Conservation (phyloP, 179 eudicot species). For the Gypsophila paniculata region DNA sequence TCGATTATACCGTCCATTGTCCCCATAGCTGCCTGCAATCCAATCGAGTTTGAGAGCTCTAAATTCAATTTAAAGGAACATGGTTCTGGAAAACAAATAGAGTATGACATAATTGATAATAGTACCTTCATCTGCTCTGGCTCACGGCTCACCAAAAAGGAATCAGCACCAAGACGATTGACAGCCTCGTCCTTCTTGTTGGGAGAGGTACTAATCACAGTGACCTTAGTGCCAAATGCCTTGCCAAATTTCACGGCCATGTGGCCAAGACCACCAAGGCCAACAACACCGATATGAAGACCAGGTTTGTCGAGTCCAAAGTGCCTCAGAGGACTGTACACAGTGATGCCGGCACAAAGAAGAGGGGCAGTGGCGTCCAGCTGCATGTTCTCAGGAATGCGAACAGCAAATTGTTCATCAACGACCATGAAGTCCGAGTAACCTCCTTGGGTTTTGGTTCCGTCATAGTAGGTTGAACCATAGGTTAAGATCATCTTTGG, state of each 20-base stretch:
- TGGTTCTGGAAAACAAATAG: background rate
- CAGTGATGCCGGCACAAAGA: slow-evolving; percentile 34
- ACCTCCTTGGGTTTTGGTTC: slow-evolving; percentile 33
- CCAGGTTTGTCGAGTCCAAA: slow-evolving; percentile 29
- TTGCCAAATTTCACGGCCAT: slow-evolving; percentile 33
- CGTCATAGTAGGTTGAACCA: slow-evolving; percentile 32
- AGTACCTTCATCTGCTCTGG: slow-evolving; percentile 27
- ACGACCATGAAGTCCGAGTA: slow-evolving; percentile 36
- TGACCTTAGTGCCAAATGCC: slow-evolving; percentile 38
- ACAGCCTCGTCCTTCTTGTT: slow-evolving; percentile 36
- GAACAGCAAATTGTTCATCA: slow-evolving; percentile 29
- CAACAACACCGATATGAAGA: slow-evolving; percentile 35
- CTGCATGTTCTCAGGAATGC: slow-evolving; percentile 26
- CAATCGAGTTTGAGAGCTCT: background rate
- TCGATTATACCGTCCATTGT: slow-evolving; percentile 32
- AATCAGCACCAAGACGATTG: slow-evolving; percentile 30
- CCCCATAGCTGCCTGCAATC: slow-evolving; percentile 22
- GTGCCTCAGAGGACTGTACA: slow-evolving; percentile 32
- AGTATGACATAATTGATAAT: background rate
- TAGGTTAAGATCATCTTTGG: slow-evolving; percentile 33
- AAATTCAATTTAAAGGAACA: background rate
- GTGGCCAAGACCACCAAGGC: slow-evolving; percentile 38
- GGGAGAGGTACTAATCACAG: slow-evolving; percentile 37
- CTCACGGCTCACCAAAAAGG: slow-evolving; percentile 31
- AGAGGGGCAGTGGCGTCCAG: slow-evolving; percentile 35